phyloP scores from a whole-genome alignment of 768 basidiomycete genomes.

The Nidularia pulvinata region DNA sequence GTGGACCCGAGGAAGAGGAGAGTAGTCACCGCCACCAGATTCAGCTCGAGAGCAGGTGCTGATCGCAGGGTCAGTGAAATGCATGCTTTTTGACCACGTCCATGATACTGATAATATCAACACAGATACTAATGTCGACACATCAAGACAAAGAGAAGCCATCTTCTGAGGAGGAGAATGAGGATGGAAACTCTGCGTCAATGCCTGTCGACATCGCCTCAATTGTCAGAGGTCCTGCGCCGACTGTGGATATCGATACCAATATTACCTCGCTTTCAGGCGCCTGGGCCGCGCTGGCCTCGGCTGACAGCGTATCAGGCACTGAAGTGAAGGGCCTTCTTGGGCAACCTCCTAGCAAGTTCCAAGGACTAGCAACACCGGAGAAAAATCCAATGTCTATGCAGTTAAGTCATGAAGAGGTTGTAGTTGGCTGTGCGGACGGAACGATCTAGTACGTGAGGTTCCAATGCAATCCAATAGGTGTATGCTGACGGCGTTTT shows the following conservation, averaged over 20 bases:
- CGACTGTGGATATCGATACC: constrained; percentile 60
- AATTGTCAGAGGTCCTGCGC: constrained; percentile 15
- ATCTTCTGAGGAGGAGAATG: constrained; percentile 13
- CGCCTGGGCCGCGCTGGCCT: constrained; percentile 65
- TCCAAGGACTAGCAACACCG: constrained; percentile 78
- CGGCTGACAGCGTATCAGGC: constrained; percentile 20
- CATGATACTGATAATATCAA: not conserved
- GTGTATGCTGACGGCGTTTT: not conserved
- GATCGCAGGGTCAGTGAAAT: constrained; percentile 71
- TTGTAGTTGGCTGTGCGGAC: constrained; percentile 90
- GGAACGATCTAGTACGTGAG: constrained; percentile 87
- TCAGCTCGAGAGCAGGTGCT: constrained; percentile 82
- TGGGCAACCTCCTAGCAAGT: constrained; percentile 66
- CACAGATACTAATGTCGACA: constrained; percentile 82
- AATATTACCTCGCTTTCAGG: constrained; percentile 70
- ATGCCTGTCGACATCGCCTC: too few species aligned
- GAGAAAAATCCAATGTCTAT: constrained; percentile 97
- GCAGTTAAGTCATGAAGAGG: constrained; percentile 89
- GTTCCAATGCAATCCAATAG: not conserved
- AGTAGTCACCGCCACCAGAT: constrained; percentile 86
- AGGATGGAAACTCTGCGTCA: too few species aligned
- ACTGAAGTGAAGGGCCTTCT: constrained; percentile 55
- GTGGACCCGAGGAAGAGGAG: constrained; percentile 84
- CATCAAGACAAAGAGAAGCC: constrained; percentile 56
- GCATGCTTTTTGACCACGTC: too few species aligned